Conservation (phyloP, 2,329 filamentous ascomycete species). For the Pestalotiopsis sp. region DNA sequence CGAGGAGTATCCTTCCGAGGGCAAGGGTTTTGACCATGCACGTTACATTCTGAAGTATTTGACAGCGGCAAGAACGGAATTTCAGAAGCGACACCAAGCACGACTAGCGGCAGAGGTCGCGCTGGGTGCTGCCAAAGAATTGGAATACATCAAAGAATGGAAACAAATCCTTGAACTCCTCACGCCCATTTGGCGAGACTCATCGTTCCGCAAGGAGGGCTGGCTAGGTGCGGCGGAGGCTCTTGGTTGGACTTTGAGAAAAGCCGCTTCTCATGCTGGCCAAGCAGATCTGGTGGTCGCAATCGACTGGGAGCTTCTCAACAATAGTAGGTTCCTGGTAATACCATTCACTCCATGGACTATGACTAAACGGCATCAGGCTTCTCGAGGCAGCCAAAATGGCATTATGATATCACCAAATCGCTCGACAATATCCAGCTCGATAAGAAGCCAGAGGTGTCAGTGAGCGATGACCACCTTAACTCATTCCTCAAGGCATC, state of each 20-base stretch:
- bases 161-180: conserved; percentile 56
- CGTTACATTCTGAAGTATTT: conserved; percentile 57
- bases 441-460: conserved; percentile 50
- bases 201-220: conserved; percentile 58
- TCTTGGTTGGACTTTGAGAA: conserved; percentile 62
- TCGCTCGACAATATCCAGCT: conserved; percentile 54
- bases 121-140: conserved; percentile 59
- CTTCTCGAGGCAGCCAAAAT: conserved; percentile 56
- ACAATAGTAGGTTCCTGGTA: conserved; percentile 50
- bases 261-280: conserved; percentile 54
- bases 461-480: conserved; percentile 52
- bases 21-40: conserved; percentile 56
- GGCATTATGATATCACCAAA: conserved; percentile 63
- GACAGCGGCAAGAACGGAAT: conserved; percentile 54
- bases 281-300: conserved; percentile 60
- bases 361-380: conserved; percentile 35
- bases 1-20: conserved; percentile 57
- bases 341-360: not conserved
- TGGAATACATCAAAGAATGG: conserved; percentile 54
- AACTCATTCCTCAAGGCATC: conserved; percentile 57
- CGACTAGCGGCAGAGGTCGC: conserved; percentile 59
- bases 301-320: conserved; percentile 68
- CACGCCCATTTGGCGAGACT: conserved; percentile 58
- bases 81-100: conserved; percentile 54
- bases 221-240: conserved; percentile 65